Percentiles rank a stretch among this genome's conserved stretches.
Evolutionary conservation across 352 stramenopile species (phyloP).

Genomic region (Pythium dissotocum): DNA sequence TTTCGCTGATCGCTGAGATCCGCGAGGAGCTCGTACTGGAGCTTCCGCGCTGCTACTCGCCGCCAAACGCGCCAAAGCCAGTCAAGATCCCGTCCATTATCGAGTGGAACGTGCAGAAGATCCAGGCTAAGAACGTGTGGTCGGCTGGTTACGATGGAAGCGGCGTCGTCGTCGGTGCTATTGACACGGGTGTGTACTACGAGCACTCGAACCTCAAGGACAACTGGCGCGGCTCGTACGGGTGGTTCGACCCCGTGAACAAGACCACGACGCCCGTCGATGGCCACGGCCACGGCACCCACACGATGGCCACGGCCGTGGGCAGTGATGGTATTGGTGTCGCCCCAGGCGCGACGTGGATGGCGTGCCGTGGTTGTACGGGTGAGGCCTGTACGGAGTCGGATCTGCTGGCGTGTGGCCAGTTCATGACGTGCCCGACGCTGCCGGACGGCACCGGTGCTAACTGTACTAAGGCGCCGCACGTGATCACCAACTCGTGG

Average conservation of each 20-base stretch:
- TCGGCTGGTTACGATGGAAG: slow-evolving; percentile 16
- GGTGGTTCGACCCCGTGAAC: slow-evolving; percentile 22
- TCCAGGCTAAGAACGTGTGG: slow-evolving; percentile 22
- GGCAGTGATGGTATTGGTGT: slow-evolving; percentile 8
- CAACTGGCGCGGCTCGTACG: slow-evolving; percentile 14
- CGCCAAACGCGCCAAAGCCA: neutral
- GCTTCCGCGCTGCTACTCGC: neutral
- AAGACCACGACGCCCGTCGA: slow-evolving; percentile 22
- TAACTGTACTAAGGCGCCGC: slow-evolving; percentile 7
- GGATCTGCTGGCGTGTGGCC: slow-evolving; percentile 22
- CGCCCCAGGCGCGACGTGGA: slow-evolving; percentile 11
- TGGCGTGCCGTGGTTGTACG: slow-evolving; percentile 7
- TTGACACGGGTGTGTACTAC: slow-evolving; percentile 31
- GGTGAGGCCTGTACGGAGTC: slow-evolving; percentile 16
- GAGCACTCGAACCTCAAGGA: slow-evolving; percentile 15
- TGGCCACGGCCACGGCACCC: slow-evolving; percentile 25
- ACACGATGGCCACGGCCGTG: slow-evolving; percentile 8
- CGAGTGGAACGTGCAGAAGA: slow-evolving; percentile 25
- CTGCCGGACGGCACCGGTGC: neutral
- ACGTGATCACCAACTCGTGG: slow-evolving; percentile 30
- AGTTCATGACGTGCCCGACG: slow-evolving; percentile 30
- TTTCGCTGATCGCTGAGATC: neutral
- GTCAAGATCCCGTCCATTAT: neutral
- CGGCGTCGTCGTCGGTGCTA: slow-evolving; percentile 25
- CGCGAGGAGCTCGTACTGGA: neutral